Evolutionary conservation across 2,329 filamentous ascomycete species (phyloP).

Genomic region (Hypoxylon sp.): DNA sequence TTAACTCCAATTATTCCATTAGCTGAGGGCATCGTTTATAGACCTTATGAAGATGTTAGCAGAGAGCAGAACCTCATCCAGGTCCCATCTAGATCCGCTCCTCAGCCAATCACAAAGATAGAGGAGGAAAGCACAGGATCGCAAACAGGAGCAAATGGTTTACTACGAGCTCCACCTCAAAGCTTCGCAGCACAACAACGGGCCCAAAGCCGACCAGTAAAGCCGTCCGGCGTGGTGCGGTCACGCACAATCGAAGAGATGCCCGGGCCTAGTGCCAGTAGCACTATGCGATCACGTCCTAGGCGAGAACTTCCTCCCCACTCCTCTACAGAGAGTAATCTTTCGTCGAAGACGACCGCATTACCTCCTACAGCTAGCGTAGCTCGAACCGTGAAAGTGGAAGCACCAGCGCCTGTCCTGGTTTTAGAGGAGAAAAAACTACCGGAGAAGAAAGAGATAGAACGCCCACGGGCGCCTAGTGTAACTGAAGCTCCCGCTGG

Average conservation of each 20-base stretch:
- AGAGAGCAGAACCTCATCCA: slow-evolving; percentile 65
- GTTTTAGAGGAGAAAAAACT: slow-evolving; percentile 26
- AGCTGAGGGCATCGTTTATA: slow-evolving; percentile 73
- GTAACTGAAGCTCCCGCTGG: slow-evolving; percentile 56
- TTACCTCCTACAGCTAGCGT: slow-evolving; percentile 32
- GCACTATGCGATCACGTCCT: slow-evolving; percentile 52
- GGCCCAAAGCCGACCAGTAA: slow-evolving; percentile 66
- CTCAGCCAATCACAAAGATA: slow-evolving; percentile 53
- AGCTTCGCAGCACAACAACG: slow-evolving; percentile 78
- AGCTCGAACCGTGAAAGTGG: slow-evolving; percentile 21
- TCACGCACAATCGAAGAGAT: slow-evolving; percentile 55
- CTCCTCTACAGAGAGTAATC: slow-evolving; percentile 48
- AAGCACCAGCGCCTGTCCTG: slow-evolving; percentile 18
- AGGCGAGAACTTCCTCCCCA: slow-evolving; percentile 51
- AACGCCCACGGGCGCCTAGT: slow-evolving; percentile 33
- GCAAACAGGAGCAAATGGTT: slow-evolving; percentile 59
- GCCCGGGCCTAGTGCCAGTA: slow-evolving; percentile 50
- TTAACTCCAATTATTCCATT: slow-evolving; percentile 75
- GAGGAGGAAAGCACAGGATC: slow-evolving; percentile 56
- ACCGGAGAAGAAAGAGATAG: slow-evolving; percentile 30
- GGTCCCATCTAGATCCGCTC: slow-evolving; percentile 52
- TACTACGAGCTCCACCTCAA: slow-evolving; percentile 70
- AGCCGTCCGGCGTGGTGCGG: slow-evolving; percentile 48
- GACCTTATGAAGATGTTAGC: slow-evolving; percentile 74
- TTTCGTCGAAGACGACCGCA: slow-evolving; percentile 43